A percentile compares a stretch with the other conserved stretches of the same genome.
phyloP scores from a whole-genome alignment of 257 asterid species.

The Galeopsis tetrahit region DNA sequence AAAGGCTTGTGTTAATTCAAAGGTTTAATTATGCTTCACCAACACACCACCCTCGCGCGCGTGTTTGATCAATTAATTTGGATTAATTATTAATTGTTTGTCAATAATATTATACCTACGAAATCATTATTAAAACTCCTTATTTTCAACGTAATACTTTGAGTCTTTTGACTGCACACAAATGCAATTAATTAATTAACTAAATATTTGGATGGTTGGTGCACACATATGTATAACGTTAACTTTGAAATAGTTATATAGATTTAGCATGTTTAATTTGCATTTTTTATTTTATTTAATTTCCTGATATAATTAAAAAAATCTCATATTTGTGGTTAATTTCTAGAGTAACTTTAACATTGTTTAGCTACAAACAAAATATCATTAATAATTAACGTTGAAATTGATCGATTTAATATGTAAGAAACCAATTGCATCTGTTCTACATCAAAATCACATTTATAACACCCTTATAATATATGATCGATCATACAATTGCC shows the following conservation, averaged over 20 bases:
- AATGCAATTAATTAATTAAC: no score
- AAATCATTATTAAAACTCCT: not conserved
- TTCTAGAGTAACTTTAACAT: no score
- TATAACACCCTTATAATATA: not conserved
- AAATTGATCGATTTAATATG: no score
- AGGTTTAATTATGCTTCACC: conserved; percentile 26
- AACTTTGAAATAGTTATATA: not conserved
- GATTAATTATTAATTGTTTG: not conserved
- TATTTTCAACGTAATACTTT: not conserved
- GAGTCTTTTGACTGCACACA: not conserved
- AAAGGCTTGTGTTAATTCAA: conserved; percentile 10
- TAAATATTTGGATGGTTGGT: no score
- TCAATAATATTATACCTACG: not conserved
- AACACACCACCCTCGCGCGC: conserved; percentile 7
- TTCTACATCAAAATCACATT: no score
- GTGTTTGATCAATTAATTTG: not conserved
- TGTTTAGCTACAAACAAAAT: no score
- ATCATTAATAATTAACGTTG: no score
- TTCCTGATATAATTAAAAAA: not conserved
- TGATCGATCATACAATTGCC: not conserved
- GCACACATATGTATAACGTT: no score
- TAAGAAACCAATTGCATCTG: no score
- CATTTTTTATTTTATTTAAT: not conserved
- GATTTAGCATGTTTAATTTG: not conserved
- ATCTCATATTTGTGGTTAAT: no score